Base-by-base conservation (phyloP, 306 rosid genomes). In the Purshia tridentata region DNA sequence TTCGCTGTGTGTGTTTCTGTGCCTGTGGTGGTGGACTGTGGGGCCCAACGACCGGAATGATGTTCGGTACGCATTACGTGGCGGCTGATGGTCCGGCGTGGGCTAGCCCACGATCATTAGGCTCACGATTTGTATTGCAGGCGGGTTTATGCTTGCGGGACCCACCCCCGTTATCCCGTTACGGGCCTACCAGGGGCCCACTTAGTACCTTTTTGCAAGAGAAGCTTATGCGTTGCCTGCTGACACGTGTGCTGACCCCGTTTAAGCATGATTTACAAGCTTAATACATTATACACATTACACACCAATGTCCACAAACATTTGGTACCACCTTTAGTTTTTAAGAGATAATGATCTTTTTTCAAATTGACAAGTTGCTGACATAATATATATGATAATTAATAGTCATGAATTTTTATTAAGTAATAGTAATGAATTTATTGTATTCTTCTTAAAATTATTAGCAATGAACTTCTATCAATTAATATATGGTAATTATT, bases 31-130 rank as follows among this genome's bases (percentile, higher is more conserved):
- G 86, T 87, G 85, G 83, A 77, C 6, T 11, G 29, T 55, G 85
- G 88, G 87, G 2, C 85, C 91, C 78, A 76, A 67, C 8, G 69
- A 14, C 46, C 60, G 68, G 78, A 81, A 79, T 75, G 73, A 64
- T 80, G 67, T 51, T 20, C 2, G 16, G 56, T 76, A 53, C 52
- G 59, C 37, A 77, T 70, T 72, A 77, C 84, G 84, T 82, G 89
- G 84, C 87, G 76, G 85, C 77, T 71, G 55, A 81, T 75, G 88
- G 96, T 84, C 87, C 79, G 86, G 91, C 93, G 88, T 88, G 87
- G 89, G 90, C 79, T 80, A 67, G 73, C 77, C 86, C 79, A 62
- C 65, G 81, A 90, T 84, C 80, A 84, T 86, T 71, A 76, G 52
- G 5, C 86, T 82, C 83, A 70, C 87, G 1, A 72, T 77, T 68